A percentile compares a stretch with the other conserved stretches of the same genome.
These are phyloP conservation scores for Solanum sejunctum DNA, from an alignment of 257 asterid genomes.

Conservation along the genomic window DNA sequence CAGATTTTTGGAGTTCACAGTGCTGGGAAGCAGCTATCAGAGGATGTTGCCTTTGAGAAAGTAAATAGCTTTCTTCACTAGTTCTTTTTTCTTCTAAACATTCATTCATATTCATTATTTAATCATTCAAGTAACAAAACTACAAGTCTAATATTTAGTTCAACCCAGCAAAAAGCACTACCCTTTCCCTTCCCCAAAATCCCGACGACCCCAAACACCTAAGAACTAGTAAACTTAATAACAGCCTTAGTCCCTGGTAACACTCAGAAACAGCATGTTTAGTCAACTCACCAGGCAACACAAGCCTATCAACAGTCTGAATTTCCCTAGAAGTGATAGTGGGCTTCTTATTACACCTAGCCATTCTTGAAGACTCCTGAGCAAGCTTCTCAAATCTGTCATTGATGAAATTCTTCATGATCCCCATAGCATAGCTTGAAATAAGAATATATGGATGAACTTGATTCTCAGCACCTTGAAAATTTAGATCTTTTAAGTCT, in stretches of 20 bases:
- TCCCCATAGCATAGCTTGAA: not conserved
- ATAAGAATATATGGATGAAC: not conserved
- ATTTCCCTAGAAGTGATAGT: not conserved
- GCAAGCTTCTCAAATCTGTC: not conserved
- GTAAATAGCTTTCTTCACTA: conserved; percentile 22
- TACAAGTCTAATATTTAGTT: not conserved
- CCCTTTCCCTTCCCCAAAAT: not conserved
- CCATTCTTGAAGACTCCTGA: not conserved
- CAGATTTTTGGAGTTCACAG: conserved; percentile 96
- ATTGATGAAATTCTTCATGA: not conserved
- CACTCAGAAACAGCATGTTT: not conserved
- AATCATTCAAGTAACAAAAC: not conserved
- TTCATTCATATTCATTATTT: not conserved
- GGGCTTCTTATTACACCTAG: not conserved
- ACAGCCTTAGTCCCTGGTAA: not conserved
- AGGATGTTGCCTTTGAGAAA: conserved; percentile 82
- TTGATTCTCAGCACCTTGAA: not conserved
- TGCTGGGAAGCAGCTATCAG: conserved; percentile 73
- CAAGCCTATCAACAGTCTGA: not conserved
- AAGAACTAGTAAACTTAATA: not conserved
- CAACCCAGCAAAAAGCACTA: not conserved
- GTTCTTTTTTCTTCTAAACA: not conserved
- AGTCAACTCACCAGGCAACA: not conserved
- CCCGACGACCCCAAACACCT: not conserved
- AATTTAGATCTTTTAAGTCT: not conserved